phyloP scores from a whole-genome alignment of 2,329 filamentous ascomycete species.

The Tolypocladium album region DNA sequence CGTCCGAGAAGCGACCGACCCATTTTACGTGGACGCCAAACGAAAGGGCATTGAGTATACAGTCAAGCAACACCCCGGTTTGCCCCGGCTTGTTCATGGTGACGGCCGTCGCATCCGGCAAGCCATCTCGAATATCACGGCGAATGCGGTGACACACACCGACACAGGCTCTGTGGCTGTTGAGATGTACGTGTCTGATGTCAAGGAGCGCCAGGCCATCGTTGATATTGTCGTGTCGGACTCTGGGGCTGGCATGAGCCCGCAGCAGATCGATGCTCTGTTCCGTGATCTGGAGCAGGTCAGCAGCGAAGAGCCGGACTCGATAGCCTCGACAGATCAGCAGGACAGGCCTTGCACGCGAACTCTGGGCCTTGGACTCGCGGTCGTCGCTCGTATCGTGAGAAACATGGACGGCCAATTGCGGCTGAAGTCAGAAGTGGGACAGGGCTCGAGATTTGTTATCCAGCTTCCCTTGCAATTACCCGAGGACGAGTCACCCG shows the following conservation, averaged over 20 bases:
- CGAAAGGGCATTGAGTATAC: constrained; percentile 66
- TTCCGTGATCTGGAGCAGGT: constrained; percentile 52
- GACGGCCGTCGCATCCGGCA: constrained; percentile 75
- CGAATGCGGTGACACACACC: constrained; percentile 79
- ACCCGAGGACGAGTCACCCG: constrained; percentile 29
- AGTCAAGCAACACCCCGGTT: constrained; percentile 52
- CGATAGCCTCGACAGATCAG: constrained; percentile 9
- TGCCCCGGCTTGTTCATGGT: constrained; percentile 64
- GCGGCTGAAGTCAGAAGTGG: constrained; percentile 71
- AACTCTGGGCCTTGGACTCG: constrained; percentile 71
- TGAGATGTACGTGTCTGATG: constrained; percentile 53
- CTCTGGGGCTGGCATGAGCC: constrained; percentile 63
- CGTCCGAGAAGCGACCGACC: constrained; percentile 65
- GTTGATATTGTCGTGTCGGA: constrained; percentile 70
- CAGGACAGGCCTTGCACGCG: constrained; percentile 21
- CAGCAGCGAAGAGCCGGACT: constrained; percentile 30
- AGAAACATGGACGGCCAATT: constrained; percentile 88
- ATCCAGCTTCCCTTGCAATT: constrained; percentile 68
- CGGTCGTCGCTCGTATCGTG: constrained; percentile 74
- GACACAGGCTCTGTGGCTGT: constrained; percentile 55
- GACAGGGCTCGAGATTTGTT: constrained; percentile 73
- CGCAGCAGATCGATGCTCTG: constrained; percentile 42
- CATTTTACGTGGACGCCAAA: constrained; percentile 63
- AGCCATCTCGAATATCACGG: constrained; percentile 70
- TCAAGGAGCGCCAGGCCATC: constrained; percentile 42